phyloP scores from a whole-genome alignment of 345 rosid species.

The Clausena lansium region DNA sequence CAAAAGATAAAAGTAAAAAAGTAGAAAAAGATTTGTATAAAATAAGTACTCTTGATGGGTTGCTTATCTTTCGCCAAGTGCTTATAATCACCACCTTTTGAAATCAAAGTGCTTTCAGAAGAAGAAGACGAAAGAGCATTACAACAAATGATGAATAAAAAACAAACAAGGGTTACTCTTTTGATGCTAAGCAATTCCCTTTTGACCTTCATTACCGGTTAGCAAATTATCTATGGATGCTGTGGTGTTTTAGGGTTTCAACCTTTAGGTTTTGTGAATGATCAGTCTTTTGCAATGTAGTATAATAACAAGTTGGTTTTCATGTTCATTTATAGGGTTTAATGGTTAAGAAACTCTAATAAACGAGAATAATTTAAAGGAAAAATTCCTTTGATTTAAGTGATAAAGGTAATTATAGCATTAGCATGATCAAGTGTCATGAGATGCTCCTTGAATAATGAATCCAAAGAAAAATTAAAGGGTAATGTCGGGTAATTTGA shows the following conservation, averaged over 20 bases:
- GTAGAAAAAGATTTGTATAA: not conserved
- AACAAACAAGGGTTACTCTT: not conserved
- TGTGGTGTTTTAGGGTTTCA: not conserved
- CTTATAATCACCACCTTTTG: not conserved
- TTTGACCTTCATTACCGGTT: not conserved
- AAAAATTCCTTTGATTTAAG: not conserved
- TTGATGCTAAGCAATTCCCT: not conserved
- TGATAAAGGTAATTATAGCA: not conserved
- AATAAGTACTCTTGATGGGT: not conserved
- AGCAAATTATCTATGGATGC: too few relatives aligned
- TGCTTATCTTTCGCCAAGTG: not conserved
- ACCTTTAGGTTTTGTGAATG: not conserved
- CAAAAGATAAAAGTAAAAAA: too few relatives aligned
- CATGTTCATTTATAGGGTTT: not conserved
- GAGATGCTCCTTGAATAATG: not conserved
- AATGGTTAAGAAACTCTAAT: not conserved
- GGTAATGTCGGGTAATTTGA: not conserved
- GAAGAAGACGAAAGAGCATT: constrained; percentile 8
- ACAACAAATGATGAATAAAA: constrained; percentile 9
- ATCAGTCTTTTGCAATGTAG: too few relatives aligned
- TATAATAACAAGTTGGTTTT: not conserved
- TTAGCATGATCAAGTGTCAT: not conserved
- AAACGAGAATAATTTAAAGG: not conserved
- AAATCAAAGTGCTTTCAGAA: constrained; percentile 8
- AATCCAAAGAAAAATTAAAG: constrained; percentile 10